Evolutionary conservation across 2,329 filamentous ascomycete species (phyloP).

Genomic region (Setomelanomma holmii): DNA sequence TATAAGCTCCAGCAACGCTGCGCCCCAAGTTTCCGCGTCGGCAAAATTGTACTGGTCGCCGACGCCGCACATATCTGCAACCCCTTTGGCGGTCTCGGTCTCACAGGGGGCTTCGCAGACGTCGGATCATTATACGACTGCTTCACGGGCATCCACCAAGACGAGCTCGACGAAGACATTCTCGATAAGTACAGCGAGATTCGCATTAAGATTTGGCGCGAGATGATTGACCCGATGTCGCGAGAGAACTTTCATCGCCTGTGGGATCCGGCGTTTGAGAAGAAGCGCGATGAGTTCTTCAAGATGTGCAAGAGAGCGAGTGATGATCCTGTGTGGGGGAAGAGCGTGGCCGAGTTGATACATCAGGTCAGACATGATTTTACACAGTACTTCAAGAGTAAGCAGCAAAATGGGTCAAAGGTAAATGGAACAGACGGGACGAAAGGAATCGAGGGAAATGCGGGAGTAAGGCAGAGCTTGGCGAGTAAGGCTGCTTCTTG

Average conservation of each 20-base stretch:
- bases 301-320: conserved; percentile 38
- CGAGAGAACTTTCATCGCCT: conserved; percentile 51
- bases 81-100: conserved; percentile 66
- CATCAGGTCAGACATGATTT: conserved; percentile 43
- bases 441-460: conserved; percentile 1
- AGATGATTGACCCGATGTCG: conserved; percentile 46
- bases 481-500: conserved; percentile 3
- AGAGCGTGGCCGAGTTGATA: conserved; percentile 32
- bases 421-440: neutral
- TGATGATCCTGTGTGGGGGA: conserved; percentile 39
- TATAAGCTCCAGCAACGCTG: conserved; percentile 69
- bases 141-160: conserved; percentile 50
- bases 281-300: conserved; percentile 44
- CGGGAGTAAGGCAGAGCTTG: conserved; percentile 1
- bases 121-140: conserved; percentile 68
- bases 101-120: conserved; percentile 71
- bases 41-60: conserved; percentile 64
- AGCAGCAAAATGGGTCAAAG: conserved; percentile 12
- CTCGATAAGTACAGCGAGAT: conserved; percentile 45
- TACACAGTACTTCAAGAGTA: conserved; percentile 46
- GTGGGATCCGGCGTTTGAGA: conserved; percentile 35
- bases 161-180: conserved; percentile 43
- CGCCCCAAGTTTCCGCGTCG: conserved; percentile 64
- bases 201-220: conserved; percentile 43
- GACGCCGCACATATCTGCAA: conserved; percentile 69